These are phyloP conservation scores for Westerdykella sp. DNA, from an alignment of 2,329 filamentous ascomycete genomes.

Conservation along the genomic window DNA sequence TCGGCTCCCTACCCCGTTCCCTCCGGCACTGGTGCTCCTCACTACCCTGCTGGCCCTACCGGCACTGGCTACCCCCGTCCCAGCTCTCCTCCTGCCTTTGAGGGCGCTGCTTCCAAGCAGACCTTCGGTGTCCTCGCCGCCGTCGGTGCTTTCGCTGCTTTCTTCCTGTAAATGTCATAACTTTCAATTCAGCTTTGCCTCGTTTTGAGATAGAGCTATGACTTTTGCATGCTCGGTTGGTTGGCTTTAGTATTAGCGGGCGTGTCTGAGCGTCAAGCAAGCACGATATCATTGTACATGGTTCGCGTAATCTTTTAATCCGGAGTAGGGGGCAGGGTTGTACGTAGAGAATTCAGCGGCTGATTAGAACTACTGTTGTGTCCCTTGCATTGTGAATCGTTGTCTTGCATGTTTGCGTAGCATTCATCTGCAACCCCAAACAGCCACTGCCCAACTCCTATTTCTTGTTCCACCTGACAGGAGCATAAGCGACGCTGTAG, in stretches of 20 bases:
- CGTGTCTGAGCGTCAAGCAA: neutral
- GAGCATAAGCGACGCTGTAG: too few relatives aligned
- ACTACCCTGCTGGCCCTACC: slow-evolving; percentile 12
- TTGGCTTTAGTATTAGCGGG: too few relatives aligned
- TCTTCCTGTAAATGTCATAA: slow-evolving; percentile 40
- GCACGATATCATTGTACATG: slow-evolving; percentile 8
- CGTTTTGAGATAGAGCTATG: slow-evolving; percentile 27
- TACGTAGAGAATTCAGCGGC: slow-evolving; percentile 10
- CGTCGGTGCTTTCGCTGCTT: slow-evolving; percentile 38
- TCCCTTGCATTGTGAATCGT: too few relatives aligned
- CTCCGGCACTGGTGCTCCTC: slow-evolving; percentile 9
- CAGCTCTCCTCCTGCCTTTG: slow-evolving; percentile 30
- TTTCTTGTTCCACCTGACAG: too few relatives aligned
- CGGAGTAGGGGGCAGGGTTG: neutral
- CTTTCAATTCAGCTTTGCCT: slow-evolving; percentile 25
- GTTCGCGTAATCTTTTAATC: slow-evolving; percentile 12
- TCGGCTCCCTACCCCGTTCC: slow-evolving; percentile 3
- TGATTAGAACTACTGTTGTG: too few relatives aligned
- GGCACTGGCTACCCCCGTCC: slow-evolving; percentile 26
- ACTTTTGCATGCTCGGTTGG: slow-evolving; percentile 32
- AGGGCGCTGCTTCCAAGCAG: slow-evolving; percentile 34
- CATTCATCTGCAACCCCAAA: too few relatives aligned
- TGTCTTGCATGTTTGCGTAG: too few relatives aligned
- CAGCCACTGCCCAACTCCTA: too few relatives aligned
- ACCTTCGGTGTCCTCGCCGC: slow-evolving; percentile 35